phyloP scores from a whole-genome alignment of 2,329 filamentous ascomycete genomes.

The Nemania sp. region DNA sequence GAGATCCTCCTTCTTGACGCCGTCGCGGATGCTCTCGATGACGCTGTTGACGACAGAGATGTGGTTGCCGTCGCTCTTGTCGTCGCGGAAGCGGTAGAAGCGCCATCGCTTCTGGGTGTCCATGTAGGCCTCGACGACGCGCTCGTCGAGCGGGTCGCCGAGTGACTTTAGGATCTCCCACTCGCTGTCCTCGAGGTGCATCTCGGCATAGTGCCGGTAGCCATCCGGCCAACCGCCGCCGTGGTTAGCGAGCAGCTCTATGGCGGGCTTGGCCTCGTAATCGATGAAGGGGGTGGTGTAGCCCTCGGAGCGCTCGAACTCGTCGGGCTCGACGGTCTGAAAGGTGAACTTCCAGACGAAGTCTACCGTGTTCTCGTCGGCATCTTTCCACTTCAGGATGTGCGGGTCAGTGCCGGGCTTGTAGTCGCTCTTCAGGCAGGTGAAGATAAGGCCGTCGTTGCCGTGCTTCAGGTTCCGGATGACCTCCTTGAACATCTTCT shows the following conservation, averaged over 20 bases:
- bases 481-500: slow-evolving; percentile 91
- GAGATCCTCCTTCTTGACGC: slow-evolving; percentile 85
- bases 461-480: slow-evolving; percentile 88
- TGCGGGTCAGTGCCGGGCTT: slow-evolving; percentile 90
- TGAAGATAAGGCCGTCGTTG: slow-evolving; percentile 97
- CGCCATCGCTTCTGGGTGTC: slow-evolving; percentile 83
- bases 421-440: slow-evolving; percentile 89
- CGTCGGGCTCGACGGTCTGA: slow-evolving; percentile 75
- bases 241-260: slow-evolving; percentile 77
- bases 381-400: slow-evolving; percentile 98
- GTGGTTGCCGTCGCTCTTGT: slow-evolving; percentile 93
- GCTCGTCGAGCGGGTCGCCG: slow-evolving; percentile 81
- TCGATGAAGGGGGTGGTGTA: slow-evolving; percentile 74
- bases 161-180: slow-evolving; percentile 86
- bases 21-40: slow-evolving; percentile 87
- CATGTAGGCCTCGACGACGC: slow-evolving; percentile 90
- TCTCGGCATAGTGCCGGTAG: slow-evolving; percentile 74
- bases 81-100: slow-evolving; percentile 89
- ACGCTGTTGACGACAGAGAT: slow-evolving; percentile 86
- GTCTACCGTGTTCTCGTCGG: slow-evolving; percentile 94
- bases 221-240: slow-evolving; percentile 64
- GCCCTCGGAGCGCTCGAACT: slow-evolving; percentile 75
- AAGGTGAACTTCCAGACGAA: slow-evolving; percentile 86
- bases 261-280: slow-evolving; percentile 82
- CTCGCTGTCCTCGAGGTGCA: slow-evolving; percentile 79